Evolutionary conservation across 148 eudicot genomes (phyloP).

Genomic region (Camellia sinensis): DNA sequence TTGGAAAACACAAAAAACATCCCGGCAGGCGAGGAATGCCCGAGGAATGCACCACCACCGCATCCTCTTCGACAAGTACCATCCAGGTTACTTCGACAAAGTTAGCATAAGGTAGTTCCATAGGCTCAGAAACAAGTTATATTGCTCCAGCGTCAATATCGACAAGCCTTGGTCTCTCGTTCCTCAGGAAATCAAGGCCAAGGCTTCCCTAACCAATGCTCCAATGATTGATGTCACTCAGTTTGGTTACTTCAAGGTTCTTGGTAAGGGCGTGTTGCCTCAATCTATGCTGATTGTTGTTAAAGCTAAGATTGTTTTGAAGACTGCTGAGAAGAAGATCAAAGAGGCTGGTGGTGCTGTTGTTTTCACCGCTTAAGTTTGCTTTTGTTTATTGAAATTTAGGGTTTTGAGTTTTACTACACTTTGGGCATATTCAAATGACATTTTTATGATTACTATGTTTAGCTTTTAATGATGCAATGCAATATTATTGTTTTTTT

Average conservation of each 20-base stretch:
- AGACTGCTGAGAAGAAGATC: conserved; percentile 14
- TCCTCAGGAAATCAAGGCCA: background rate
- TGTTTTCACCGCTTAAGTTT: conserved; percentile 2
- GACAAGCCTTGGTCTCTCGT: conserved; percentile 11
- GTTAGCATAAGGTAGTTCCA: conserved; percentile 12
- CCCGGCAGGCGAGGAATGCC: conserved; percentile 6
- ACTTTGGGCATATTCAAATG: no score
- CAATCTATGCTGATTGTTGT: background rate
- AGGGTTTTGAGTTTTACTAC: no score
- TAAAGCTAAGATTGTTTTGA: conserved; percentile 8
- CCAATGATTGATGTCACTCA: conserved; percentile 8
- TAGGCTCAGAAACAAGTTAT: background rate
- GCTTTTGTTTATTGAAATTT: background rate
- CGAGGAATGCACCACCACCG: conserved; percentile 12
- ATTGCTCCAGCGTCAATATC: conserved; percentile 7
- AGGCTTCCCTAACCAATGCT: background rate
- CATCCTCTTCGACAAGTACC: conserved; percentile 14
- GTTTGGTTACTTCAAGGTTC: conserved; percentile 13
- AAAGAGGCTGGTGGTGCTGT: conserved; percentile 12
- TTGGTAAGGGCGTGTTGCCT: conserved; percentile 6
- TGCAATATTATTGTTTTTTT: no score
- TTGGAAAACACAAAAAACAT: conserved; percentile 1
- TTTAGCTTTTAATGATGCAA: no score
- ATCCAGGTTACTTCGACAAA: conserved; percentile 1
- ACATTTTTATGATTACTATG: no score